phyloP scores from a whole-genome alignment of 768 basidiomycete species.

The Russula brevipes region DNA sequence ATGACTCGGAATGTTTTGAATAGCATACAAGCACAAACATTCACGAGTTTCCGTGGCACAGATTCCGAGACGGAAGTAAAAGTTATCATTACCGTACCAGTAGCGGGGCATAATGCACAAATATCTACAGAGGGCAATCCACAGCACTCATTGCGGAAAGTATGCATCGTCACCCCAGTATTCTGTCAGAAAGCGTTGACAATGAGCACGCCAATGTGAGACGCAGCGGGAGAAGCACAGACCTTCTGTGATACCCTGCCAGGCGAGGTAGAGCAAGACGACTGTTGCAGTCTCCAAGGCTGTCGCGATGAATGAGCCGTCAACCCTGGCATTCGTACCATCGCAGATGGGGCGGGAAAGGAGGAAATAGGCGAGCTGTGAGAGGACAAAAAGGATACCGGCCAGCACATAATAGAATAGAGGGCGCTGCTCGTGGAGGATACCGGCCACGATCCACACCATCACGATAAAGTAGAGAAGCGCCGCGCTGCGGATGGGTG shows the following conservation, averaged over 20 bases:
- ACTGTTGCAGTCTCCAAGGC: constrained; percentile 75
- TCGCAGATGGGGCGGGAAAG: constrained; percentile 71
- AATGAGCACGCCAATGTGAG: not conserved
- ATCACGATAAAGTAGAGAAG: constrained; percentile 70
- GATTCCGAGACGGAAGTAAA: not conserved
- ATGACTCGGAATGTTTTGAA: not conserved
- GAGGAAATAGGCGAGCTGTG: constrained; percentile 80
- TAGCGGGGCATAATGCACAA: constrained; percentile 1
- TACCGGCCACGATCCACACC: constrained; percentile 68
- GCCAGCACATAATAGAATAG: constrained; percentile 73
- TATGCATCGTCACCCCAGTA: constrained; percentile 47
- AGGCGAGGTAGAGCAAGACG: constrained; percentile 64
- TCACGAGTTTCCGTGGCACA: not conserved
- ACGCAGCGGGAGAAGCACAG: constrained; percentile 26
- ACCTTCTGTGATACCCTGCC: constrained; percentile 90
- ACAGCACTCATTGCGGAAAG: constrained; percentile 30
- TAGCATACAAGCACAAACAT: too few relatives aligned
- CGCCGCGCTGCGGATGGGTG: constrained; percentile 43
- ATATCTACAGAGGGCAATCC: not conserved
- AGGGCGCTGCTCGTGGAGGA: constrained; percentile 76
- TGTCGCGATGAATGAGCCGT: constrained; percentile 85
- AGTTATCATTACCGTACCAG: not conserved
- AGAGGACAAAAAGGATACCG: constrained; percentile 69
- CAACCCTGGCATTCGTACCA: constrained; percentile 61
- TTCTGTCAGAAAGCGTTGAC: constrained; percentile 28